These are phyloP conservation scores for Verticillium albo-atrum DNA, from an alignment of 2,329 filamentous ascomycete genomes.

Conservation along the genomic window DNA sequence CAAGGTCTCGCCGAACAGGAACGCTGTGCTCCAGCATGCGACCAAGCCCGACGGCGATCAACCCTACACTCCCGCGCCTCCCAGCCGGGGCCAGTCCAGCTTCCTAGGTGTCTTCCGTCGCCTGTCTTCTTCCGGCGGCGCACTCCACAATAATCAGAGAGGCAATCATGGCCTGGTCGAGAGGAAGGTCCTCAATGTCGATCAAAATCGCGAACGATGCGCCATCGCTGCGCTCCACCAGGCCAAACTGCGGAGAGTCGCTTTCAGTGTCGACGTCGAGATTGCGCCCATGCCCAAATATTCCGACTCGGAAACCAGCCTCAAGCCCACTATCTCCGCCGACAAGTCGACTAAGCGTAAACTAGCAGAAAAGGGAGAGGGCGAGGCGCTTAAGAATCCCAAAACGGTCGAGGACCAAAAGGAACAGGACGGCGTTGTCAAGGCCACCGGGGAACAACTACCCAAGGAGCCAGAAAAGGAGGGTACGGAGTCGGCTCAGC, in stretches of 20 bases:
- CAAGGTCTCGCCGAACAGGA: slow-evolving; percentile 46
- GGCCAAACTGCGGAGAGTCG: slow-evolving; percentile 78
- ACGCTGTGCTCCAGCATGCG: slow-evolving; percentile 56
- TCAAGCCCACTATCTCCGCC: slow-evolving; percentile 25
- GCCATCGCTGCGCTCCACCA: slow-evolving; percentile 73
- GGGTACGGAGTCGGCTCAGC: slow-evolving; percentile 13
- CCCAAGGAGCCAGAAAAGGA: slow-evolving; percentile 36
- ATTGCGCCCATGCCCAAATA: slow-evolving; percentile 86
- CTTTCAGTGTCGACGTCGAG: slow-evolving; percentile 96
- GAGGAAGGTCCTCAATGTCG: slow-evolving; percentile 78
- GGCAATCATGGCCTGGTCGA: slow-evolving; percentile 69
- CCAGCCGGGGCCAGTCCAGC: slow-evolving; percentile 62
- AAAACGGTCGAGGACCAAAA: slow-evolving; percentile 56
- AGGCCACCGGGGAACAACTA: slow-evolving; percentile 33
- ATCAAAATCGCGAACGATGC: slow-evolving; percentile 74
- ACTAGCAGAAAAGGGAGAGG: slow-evolving; percentile 66
- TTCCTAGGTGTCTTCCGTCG: slow-evolving; percentile 81
- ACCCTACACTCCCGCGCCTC: slow-evolving; percentile 71
- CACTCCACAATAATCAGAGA: slow-evolving; percentile 41
- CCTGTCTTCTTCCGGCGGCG: slow-evolving; percentile 64
- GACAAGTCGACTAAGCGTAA: slow-evolving; percentile 56
- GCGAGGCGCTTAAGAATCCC: slow-evolving; percentile 66
- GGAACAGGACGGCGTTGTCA: slow-evolving; percentile 32
- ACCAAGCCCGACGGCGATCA: slow-evolving; percentile 53
- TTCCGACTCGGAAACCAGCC: slow-evolving; percentile 47